Percentiles rank a stretch among this genome's conserved stretches.
phyloP scores from a whole-genome alignment of 2,329 filamentous ascomycete genomes.

The Atkinsonella texensis region DNA sequence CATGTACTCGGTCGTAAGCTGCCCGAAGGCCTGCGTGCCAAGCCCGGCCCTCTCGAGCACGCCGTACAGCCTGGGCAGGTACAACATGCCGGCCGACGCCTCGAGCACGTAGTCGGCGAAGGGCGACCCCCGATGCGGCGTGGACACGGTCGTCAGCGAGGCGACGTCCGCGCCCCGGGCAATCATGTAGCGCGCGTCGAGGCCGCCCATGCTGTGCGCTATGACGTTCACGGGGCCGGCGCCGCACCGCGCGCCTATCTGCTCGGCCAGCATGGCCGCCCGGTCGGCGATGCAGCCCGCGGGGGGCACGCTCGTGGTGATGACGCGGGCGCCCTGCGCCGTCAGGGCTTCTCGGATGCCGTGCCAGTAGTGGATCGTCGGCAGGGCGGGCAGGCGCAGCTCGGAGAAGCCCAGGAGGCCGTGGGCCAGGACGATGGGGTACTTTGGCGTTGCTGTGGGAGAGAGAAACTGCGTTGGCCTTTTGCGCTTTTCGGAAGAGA shows the following conservation, averaged over 20 bases:
- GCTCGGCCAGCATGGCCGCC: conserved; percentile 41
- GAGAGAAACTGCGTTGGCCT: not conserved
- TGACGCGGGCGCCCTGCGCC: conserved; percentile 41
- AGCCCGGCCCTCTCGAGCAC: conserved; percentile 39
- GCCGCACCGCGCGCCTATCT: conserved; percentile 29
- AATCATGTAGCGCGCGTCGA: conserved; percentile 55
- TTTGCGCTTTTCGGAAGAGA: not conserved
- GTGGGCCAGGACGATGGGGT: conserved; percentile 54
- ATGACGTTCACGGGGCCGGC: conserved; percentile 57
- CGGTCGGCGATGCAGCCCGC: conserved; percentile 49
- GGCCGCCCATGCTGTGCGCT: conserved; percentile 55
- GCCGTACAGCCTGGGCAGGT: conserved; percentile 43
- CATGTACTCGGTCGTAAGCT: conserved; percentile 50
- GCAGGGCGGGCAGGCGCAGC: conserved; percentile 39
- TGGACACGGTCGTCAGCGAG: conserved; percentile 42
- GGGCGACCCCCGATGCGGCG: conserved; percentile 41
- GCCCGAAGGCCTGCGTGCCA: conserved; percentile 47
- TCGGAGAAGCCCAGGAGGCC: conserved; percentile 53
- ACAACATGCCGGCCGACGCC: conserved; percentile 25
- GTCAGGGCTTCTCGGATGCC: conserved; percentile 48
- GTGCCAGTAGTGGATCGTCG: conserved; percentile 51
- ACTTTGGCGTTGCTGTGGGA: conserved; percentile 37
- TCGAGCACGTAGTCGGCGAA: conserved; percentile 42
- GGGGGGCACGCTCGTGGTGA: conserved; percentile 49
- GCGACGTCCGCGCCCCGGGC: conserved; percentile 23